Percentiles rank a stretch among this genome's conserved stretches.
Conservation (phyloP, 441 rosid species). For the Syzygium syzygioides region DNA sequence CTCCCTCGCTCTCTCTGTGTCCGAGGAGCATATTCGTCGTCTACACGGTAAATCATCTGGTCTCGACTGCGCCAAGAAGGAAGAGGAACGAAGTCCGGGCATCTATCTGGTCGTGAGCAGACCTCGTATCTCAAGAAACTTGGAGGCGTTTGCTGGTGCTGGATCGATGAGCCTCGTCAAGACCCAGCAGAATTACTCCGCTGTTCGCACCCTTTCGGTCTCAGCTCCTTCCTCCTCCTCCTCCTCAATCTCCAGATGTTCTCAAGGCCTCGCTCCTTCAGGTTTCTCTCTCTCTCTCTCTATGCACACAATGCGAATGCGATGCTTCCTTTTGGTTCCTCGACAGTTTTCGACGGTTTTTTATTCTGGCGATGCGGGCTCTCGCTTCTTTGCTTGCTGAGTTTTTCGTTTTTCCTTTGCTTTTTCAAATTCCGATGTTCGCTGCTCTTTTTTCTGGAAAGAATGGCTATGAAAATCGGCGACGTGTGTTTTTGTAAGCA, state of each 20-base stretch:
- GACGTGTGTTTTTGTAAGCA: background rate
- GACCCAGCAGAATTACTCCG: conserved; percentile 40
- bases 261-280: conserved; percentile 32
- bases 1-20: background rate
- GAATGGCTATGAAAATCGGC: background rate
- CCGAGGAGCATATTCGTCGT: background rate
- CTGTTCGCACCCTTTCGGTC: conserved; percentile 24
- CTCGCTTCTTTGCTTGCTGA: background rate
- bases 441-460: background rate
- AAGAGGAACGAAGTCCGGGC: background rate
- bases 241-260: conserved; percentile 39
- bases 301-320: background rate
- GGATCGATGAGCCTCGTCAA: conserved; percentile 43
- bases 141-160: background rate
- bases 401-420: background rate
- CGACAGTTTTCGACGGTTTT: background rate
- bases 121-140: background rate
- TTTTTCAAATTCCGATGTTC: background rate
- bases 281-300: background rate
- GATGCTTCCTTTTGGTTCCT: background rate
- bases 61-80: background rate
- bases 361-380: background rate
- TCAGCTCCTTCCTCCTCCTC: conserved; percentile 28
- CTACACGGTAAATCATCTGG: background rate
- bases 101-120: background rate